Evolutionary conservation across 2,329 filamentous ascomycete species (phyloP), one percentile per base, ranked within the genome.

Genomic region (Penicillium sp.): DNA sequence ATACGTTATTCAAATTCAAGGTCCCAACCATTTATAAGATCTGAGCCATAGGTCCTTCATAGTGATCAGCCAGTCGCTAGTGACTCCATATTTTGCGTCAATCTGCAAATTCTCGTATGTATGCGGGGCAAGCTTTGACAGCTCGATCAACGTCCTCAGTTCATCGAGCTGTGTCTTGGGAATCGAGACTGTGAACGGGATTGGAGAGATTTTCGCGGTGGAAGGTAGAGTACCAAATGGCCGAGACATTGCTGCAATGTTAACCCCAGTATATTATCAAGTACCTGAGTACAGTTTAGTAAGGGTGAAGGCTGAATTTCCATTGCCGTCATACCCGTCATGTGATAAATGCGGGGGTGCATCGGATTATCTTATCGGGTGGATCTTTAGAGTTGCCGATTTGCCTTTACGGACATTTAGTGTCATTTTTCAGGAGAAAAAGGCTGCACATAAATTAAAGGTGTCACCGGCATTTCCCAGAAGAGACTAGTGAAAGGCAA

Each of bases 91-190:
- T 2, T 65, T 69, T 16, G 74, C 67, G 39, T 80, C 74, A 9
- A 69, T 55, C n/a, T 75, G 72, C 19, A 70, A 68, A 65, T 81
- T 83, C 62, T 83, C 81, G 42, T 75, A 85, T 2, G 79, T 80
- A 4, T 69, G 65, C 1, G 81, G 80, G 0, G 76, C 81, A 13
- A 84, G 71, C 48, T 77, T 80, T 4, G 81, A 80, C 4, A 83
- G 67, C 49, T 74, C 73, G 10, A 84, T 63, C 1, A 85, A 70
- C 3, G 77, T 72, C 53, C 77, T 73, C 59, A 85, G 77, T 14
- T 81, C 77, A 16, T 73, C 58, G 1, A 85, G 57, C 37, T 79
- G 75, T 23, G 75, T 65, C 6, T 82, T 77, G 1, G 77, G 67
- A 7, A 82, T 70, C 14, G 72, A 62, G 21, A 77, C 71, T 9